These are phyloP conservation scores for Fusarium piperis DNA, from an alignment of 2,329 filamentous ascomycete species.

Conservation along the genomic window DNA sequence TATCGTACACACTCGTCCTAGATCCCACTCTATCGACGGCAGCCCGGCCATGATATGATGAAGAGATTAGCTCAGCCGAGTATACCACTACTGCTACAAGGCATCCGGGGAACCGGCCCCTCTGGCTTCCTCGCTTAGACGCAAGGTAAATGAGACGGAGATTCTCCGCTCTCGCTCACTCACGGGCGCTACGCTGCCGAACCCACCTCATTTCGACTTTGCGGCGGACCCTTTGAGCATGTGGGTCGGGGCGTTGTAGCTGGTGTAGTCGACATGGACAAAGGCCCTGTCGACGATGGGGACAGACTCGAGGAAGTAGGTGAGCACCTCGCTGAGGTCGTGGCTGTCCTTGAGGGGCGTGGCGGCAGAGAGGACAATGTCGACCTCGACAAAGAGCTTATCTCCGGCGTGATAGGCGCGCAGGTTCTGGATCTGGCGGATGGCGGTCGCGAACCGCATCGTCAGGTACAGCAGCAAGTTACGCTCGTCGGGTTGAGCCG, in stretches of 20 bases:
- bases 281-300: conserved; percentile 80
- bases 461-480: conserved; percentile 90
- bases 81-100: background rate
- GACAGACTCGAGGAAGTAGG: conserved; percentile 86
- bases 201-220: conserved; percentile 34
- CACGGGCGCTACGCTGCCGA: background rate
- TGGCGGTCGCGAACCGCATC: conserved; percentile 91
- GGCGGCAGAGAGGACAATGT: conserved; percentile 82
- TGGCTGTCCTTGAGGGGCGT: conserved; percentile 82
- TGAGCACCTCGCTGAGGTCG: conserved; percentile 79
- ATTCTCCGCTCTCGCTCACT: background rate
- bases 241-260: conserved; percentile 69
- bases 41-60: background rate
- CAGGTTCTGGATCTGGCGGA: conserved; percentile 85
- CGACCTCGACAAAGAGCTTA: conserved; percentile 83
- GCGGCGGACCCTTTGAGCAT: conserved; percentile 52
- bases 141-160: background rate
- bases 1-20: background rate
- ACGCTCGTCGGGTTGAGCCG: conserved; percentile 81
- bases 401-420: conserved; percentile 88
- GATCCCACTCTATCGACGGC: background rate
- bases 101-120: background rate
- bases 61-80: background rate
- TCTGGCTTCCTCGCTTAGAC: background rate
- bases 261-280: conserved; percentile 73